These are phyloP conservation scores for Lipomyces yarrowii DNA, from an alignment of 1,139 yeast species.

Conservation along the genomic window DNA sequence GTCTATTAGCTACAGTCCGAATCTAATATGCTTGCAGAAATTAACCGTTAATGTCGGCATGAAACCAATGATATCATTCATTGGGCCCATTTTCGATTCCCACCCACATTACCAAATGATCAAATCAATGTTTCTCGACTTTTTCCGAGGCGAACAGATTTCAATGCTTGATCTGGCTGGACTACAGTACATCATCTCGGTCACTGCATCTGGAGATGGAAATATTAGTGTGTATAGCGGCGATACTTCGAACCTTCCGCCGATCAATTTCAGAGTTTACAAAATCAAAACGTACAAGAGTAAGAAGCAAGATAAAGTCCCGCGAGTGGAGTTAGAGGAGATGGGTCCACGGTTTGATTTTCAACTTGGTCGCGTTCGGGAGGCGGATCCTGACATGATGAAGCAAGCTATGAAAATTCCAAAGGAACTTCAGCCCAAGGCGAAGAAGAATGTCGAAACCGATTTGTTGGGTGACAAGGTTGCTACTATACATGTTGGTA, in stretches of 20 bases:
- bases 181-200: conserved; percentile 82
- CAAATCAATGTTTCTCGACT: conserved; percentile 86
- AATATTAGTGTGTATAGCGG: conserved; percentile 30
- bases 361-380: conserved; percentile 81
- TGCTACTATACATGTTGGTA: conserved; percentile 94
- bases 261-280: conserved; percentile 87
- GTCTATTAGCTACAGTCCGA: neutral
- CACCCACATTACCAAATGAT: conserved; percentile 86
- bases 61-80: conserved; percentile 92
- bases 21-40: conserved; percentile 43
- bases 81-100: conserved; percentile 87
- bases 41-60: conserved; percentile 83
- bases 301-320: conserved; percentile 72
- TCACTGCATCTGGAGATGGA: conserved; percentile 73
- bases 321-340: conserved; percentile 92
- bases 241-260: conserved; percentile 56
- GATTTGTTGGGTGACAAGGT: conserved; percentile 95
- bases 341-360: conserved; percentile 96
- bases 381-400: conserved; percentile 86
- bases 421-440: conserved; percentile 76
- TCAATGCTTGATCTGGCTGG: conserved; percentile 93
- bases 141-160: conserved; percentile 82
- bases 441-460: conserved; percentile 84
- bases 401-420: conserved; percentile 86
- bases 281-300: conserved; percentile 77